Conservation (phyloP, 768 basidiomycete species). For the Termitomyces sp. region DNA sequence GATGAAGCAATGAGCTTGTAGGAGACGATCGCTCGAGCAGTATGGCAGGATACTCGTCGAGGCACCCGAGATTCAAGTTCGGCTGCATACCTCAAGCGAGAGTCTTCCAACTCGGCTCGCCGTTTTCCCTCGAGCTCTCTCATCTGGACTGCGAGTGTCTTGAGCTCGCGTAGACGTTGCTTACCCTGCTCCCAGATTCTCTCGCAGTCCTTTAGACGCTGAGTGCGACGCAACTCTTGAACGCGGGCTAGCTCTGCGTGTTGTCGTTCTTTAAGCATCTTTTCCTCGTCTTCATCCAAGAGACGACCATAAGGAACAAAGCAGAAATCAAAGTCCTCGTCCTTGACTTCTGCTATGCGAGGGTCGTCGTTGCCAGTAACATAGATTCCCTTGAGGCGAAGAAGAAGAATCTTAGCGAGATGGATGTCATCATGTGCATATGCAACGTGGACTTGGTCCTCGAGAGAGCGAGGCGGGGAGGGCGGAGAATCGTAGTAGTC, state of each 20-base stretch:
- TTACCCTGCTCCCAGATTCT: conserved; percentile 44
- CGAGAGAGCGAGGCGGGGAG: conserved; percentile 39
- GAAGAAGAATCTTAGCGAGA: conserved; percentile 57
- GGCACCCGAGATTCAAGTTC: background rate
- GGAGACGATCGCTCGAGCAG: conserved; percentile 15
- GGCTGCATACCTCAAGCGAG: background rate
- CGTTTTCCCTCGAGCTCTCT: conserved; percentile 26
- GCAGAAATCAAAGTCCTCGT: conserved; percentile 44
- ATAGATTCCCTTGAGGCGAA: conserved; percentile 57
- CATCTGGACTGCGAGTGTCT: conserved; percentile 24
- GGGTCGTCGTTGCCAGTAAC: conserved; percentile 56
- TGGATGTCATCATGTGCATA: conserved; percentile 65
- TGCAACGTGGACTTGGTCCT: conserved; percentile 62
- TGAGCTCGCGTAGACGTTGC: conserved; percentile 33
- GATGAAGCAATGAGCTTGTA: conserved; percentile 13
- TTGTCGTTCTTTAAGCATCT: conserved; percentile 21
- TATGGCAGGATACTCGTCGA: background rate
- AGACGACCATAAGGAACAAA: conserved; percentile 38
- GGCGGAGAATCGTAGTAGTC: conserved; percentile 44
- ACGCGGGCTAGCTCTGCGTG: conserved; percentile 26
- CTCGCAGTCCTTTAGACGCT: conserved; percentile 40
- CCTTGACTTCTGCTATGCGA: conserved; percentile 53
- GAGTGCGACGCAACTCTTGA: conserved; percentile 30
- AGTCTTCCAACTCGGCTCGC: conserved; percentile 11
- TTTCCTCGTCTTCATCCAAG: conserved; percentile 36